phyloP scores from a whole-genome alignment of 257 asterid species.

The Asclepias syriaca region DNA sequence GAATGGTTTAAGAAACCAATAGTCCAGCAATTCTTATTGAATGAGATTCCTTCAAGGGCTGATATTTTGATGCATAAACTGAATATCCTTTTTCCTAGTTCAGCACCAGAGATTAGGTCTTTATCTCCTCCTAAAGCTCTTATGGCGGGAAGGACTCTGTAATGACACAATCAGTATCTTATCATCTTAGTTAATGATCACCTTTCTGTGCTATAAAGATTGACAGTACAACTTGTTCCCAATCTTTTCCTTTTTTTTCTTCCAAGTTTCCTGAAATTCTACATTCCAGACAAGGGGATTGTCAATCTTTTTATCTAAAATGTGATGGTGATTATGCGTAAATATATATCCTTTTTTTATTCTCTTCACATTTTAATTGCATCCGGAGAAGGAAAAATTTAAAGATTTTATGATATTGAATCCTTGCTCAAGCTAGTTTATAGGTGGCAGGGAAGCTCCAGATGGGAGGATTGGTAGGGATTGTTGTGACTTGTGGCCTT shows the following conservation, averaged over 20 bases:
- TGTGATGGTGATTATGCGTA: background rate
- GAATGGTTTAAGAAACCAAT: conserved; percentile 99
- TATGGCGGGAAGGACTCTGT: conserved; percentile 43
- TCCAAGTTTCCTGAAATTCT: background rate
- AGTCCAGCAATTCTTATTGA: conserved; percentile 86
- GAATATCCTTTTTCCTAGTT: conserved; percentile 76
- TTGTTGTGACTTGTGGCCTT: background rate
- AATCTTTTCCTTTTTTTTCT: background rate
- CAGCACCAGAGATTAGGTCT: conserved; percentile 95
- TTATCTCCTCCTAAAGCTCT: conserved; percentile 85
- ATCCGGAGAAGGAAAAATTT: background rate
- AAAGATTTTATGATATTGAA: background rate
- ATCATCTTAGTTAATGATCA: conserved; percentile 17
- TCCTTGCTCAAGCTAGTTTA: background rate
- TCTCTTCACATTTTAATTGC: background rate
- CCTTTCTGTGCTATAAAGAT: conserved; percentile 9
- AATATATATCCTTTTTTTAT: too few species aligned
- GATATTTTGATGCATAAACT: conserved; percentile 97
- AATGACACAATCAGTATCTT: conserved; percentile 17
- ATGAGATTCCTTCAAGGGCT: conserved; percentile 94
- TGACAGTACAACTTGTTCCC: background rate
- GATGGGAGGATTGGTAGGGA: background rate
- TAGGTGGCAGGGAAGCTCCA: background rate
- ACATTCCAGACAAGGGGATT: background rate
- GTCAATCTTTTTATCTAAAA: background rate